Evolutionary conservation across 495 filamentous ascomycete genomes (phyloP), one percentile per base, ranked within the genome.

Genomic region (Paragyromitra xinjiangensis): DNA sequence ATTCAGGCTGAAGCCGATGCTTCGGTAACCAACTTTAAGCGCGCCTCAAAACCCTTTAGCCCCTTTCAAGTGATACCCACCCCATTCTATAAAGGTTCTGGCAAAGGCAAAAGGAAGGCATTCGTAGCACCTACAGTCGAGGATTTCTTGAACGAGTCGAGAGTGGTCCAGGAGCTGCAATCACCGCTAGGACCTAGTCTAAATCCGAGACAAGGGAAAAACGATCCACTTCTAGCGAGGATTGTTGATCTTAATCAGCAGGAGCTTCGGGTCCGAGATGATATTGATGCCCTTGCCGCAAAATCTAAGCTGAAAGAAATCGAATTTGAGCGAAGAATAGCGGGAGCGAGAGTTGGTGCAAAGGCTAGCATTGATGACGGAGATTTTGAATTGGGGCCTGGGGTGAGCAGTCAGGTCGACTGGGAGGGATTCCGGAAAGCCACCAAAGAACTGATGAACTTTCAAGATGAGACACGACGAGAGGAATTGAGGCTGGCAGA

Each of bases 91-190:
- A 34, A 34, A 34, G 29, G 29, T 0, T 50, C 69, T 0, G 34
- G 69, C 24, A 77, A 66, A 65, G 69, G 74, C 37, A 77, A 71
- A 45, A 64, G 58, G 40, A 73, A 73, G 40, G 55, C 29, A 42
- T 73, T 73, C 16, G 40, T 6, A 9, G 24, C 50, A 29, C 37
- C 53, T 3, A 65, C 69, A n/a, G 69, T 73, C 29, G 24, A 66
- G 22, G 69, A 77, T 14, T 73, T 77, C 42, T 24, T 77, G n/a
- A 67, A 42, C 39, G 74, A 77, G 45, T 72, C 59, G 6, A 62
- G 14, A n/a, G 26, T 34, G 5, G 5, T 19, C 24, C 66, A 75
- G 40, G 66, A 55, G 64, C n/a, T 64, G 26, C 56, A 37, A 8
- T 29, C 16, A 7, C 48, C 19, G n/a, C 67, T 19, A 50, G n/a